Conservation (phyloP, 768 basidiomycete species). For the Auricularia heimuer region DNA sequence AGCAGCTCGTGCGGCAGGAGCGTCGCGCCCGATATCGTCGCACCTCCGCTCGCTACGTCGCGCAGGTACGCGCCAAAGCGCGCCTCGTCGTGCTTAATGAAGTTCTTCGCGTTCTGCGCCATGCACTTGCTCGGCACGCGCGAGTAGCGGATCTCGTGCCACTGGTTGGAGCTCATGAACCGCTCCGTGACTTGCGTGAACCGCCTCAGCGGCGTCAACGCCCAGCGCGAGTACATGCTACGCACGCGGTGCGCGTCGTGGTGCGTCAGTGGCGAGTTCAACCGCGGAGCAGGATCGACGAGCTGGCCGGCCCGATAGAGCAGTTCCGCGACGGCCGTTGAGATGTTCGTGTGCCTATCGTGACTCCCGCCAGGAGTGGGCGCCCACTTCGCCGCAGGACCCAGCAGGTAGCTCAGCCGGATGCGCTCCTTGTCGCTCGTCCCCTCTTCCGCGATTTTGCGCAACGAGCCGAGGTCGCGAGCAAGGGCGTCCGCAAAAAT, state of each 20-base stretch:
- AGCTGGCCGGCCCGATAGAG: slow-evolving; percentile 31
- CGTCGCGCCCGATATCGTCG: slow-evolving; percentile 32
- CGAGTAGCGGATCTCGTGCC: slow-evolving; percentile 46
- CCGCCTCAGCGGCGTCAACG: slow-evolving; percentile 48
- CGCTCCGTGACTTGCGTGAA: slow-evolving; percentile 38
- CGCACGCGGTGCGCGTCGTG: slow-evolving; percentile 37
- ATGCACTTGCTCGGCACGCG: slow-evolving; percentile 57
- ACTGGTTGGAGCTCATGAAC: slow-evolving; percentile 32
- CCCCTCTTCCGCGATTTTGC: slow-evolving; percentile 24
- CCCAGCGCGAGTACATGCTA: slow-evolving; percentile 46
- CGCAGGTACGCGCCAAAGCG: slow-evolving; percentile 51
- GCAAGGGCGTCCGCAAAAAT: slow-evolving; percentile 46
- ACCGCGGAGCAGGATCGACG: slow-evolving; percentile 12
- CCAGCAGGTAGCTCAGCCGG: slow-evolving; percentile 32
- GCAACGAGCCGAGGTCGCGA: slow-evolving; percentile 40
- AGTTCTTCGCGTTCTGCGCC: slow-evolving; percentile 43
- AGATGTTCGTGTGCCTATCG: slow-evolving; percentile 53
- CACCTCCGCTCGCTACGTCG: slow-evolving; percentile 45
- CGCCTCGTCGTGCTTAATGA: slow-evolving; percentile 47
- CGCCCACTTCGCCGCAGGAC: slow-evolving; percentile 62
- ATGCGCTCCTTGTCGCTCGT: slow-evolving; percentile 15
- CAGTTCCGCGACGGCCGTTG: slow-evolving; percentile 50
- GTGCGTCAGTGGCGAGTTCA: slow-evolving; percentile 5
- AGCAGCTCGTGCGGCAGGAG: slow-evolving; percentile 50
- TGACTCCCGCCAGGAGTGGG: slow-evolving; percentile 50